phyloP scores from a whole-genome alignment of 768 basidiomycete genomes.

The Pleurotus salmoneostramineus region DNA sequence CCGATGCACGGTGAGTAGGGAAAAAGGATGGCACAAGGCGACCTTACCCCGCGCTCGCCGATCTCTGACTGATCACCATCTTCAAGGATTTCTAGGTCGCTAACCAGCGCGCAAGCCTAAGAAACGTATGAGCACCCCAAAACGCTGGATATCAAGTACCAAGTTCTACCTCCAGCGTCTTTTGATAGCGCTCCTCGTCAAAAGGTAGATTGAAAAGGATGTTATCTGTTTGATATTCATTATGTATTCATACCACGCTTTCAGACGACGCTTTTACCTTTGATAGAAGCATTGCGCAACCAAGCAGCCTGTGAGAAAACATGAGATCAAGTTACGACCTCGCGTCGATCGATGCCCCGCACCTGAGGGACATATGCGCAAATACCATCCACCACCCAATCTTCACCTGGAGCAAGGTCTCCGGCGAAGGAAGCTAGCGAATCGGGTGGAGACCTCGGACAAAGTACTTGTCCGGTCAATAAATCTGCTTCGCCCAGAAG shows the following conservation, averaged over 20 bases:
- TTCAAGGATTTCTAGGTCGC: conserved; percentile 78
- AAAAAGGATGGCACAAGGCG: neutral
- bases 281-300: conserved; percentile 64
- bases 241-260: neutral
- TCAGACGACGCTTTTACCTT: conserved; percentile 24
- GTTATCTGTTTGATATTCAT: conserved; percentile 34
- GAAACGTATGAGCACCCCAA: conserved; percentile 3
- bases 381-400: conserved; percentile 76
- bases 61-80: conserved; percentile 89
- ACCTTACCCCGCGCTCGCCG: conserved; percentile 73
- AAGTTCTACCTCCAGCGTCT: conserved; percentile 58
- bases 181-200: conserved; percentile 57
- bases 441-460: conserved; percentile 84
- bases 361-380: conserved; percentile 89
- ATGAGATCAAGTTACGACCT: neutral
- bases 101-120: conserved; percentile 61
- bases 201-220: conserved; percentile 80
- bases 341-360: conserved; percentile 23
- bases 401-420: conserved; percentile 36
- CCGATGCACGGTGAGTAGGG: conserved; percentile 22
- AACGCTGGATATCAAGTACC: conserved; percentile 35
- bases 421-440: conserved; percentile 59
- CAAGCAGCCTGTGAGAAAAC: conserved; percentile 44
- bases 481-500: conserved; percentile 88
- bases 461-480: conserved; percentile 73